Percentiles rank a stretch among this genome's conserved stretches.
Evolutionary conservation across 176 grass and related monocot species (phyloP).

Genomic region (Avena insularis): DNA sequence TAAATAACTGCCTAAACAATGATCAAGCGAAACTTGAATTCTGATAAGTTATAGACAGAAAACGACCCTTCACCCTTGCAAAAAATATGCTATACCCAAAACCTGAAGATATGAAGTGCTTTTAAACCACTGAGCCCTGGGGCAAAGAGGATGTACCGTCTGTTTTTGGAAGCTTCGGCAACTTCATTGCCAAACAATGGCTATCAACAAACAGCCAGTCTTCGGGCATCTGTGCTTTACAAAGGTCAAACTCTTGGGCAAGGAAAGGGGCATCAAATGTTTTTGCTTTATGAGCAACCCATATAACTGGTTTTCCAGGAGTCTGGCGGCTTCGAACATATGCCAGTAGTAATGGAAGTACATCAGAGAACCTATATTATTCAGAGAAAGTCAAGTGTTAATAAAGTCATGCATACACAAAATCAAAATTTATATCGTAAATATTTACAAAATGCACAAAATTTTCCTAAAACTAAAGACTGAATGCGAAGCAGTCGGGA

Average conservation of each 20-base stretch:
- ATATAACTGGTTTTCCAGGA: constrained; percentile 72
- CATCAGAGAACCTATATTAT: constrained; percentile 65
- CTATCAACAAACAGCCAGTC: constrained; percentile 77
- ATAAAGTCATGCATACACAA: neutral
- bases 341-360: constrained; percentile 67
- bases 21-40: constrained; percentile 14
- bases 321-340: constrained; percentile 66
- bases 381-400: constrained; percentile 21
- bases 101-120: neutral
- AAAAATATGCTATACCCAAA: neutral
- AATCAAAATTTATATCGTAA: neutral
- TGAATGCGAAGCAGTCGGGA: neutral
- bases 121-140: neutral
- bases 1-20: constrained; percentile 13
- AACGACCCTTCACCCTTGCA: constrained; percentile 15
- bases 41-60: constrained; percentile 16
- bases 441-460: neutral
- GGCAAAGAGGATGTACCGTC: constrained; percentile 49
- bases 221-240: constrained; percentile 61
- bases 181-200: constrained; percentile 53
- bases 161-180: constrained; percentile 51
- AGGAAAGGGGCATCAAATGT: constrained; percentile 71
- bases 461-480: constrained; percentile 4
- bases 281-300: constrained; percentile 78
- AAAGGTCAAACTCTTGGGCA: constrained; percentile 63